phyloP scores from a whole-genome alignment of 306 rosid genomes.

The Phaseolus lunatus region DNA sequence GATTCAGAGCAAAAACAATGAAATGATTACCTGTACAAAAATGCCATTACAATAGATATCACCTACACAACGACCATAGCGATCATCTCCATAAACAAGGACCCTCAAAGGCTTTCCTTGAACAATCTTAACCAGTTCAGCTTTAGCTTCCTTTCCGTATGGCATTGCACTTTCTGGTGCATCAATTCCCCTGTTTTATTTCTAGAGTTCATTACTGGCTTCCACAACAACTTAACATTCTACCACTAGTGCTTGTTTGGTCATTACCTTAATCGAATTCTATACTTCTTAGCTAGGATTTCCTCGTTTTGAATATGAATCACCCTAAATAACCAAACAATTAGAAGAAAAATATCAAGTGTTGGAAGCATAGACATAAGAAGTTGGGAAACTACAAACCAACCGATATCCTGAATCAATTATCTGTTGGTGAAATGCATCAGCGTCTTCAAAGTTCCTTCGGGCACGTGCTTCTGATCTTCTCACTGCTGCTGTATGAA shows the following conservation, averaged over 20 bases:
- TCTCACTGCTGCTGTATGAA: slow-evolving; percentile 57
- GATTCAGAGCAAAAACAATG: background rate
- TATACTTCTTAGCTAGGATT: slow-evolving; percentile 73
- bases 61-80: slow-evolving; percentile 76
- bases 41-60: slow-evolving; percentile 74
- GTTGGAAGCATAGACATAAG: slow-evolving; percentile 6
- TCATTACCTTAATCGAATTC: slow-evolving; percentile 85
- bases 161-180: slow-evolving; percentile 92
- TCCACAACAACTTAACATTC: slow-evolving; percentile 12
- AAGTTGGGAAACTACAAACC: slow-evolving; percentile 42
- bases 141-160: slow-evolving; percentile 81
- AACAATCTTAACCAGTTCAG: slow-evolving; percentile 66
- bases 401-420: slow-evolving; percentile 82
- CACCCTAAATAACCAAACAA: slow-evolving; percentile 55
- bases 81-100: slow-evolving; percentile 79
- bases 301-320: slow-evolving; percentile 63
- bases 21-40: slow-evolving; percentile 76
- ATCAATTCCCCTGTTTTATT: slow-evolving; percentile 81
- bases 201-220: background rate
- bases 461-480: slow-evolving; percentile 68
- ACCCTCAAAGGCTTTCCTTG: slow-evolving; percentile 81
- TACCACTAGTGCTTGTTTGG: background rate
- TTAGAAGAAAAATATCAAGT: background rate
- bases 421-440: slow-evolving; percentile 77
- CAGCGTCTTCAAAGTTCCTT: slow-evolving; percentile 62